phyloP scores from a whole-genome alignment of 2,329 filamentous ascomycete genomes.

The Pseudocercospora vitis region DNA sequence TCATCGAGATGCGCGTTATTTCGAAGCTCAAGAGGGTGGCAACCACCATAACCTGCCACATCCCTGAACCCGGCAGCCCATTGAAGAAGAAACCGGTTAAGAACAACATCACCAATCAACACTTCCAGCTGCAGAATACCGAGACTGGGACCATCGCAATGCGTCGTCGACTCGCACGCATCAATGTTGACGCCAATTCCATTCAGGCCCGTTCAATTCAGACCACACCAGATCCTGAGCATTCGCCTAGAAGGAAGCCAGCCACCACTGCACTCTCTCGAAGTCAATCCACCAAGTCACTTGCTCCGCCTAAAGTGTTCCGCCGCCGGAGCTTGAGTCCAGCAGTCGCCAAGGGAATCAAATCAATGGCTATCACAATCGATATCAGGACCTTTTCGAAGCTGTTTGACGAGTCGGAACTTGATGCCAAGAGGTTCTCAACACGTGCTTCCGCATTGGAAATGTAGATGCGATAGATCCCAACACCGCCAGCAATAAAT shows the following conservation, averaged over 20 bases:
- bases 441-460: slow-evolving; percentile 12
- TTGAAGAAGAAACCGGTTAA: slow-evolving; percentile 3
- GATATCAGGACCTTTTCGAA: slow-evolving; percentile 13
- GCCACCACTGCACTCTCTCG: too few species aligned
- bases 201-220: background rate
- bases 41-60: slow-evolving; percentile 6
- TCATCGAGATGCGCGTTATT: slow-evolving; percentile 2
- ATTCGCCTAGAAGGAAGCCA: too few species aligned
- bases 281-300: slow-evolving; percentile 3
- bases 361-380: slow-evolving; percentile 10
- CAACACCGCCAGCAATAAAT: background rate
- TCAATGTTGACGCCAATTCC: background rate
- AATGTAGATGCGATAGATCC: background rate
- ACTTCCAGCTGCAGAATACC: slow-evolving; percentile 10
- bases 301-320: slow-evolving; percentile 3
- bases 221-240: slow-evolving; percentile 1
- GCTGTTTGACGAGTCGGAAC: slow-evolving; percentile 14
- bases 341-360: slow-evolving; percentile 7
- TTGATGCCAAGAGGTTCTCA: slow-evolving; percentile 13
- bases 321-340: slow-evolving; percentile 4
- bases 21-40: slow-evolving; percentile 4
- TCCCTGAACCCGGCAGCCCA: slow-evolving; percentile 4
- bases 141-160: slow-evolving; percentile 13
- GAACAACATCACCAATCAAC: slow-evolving; percentile 13
- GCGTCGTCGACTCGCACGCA: slow-evolving; percentile 6